Conservation (phyloP, 148 eudicot species). For the Suaeda aralocaspica region DNA sequence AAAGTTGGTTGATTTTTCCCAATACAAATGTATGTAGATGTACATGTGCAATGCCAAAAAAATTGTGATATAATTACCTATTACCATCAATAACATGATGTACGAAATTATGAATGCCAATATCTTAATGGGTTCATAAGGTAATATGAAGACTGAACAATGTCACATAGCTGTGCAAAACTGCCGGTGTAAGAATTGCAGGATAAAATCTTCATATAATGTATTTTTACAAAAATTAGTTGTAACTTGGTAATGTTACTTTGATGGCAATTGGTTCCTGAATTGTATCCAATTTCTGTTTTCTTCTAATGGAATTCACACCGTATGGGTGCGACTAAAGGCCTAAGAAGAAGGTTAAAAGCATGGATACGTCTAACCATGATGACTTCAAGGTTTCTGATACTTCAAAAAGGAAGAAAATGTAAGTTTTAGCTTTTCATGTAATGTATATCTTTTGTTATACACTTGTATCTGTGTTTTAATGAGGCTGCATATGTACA, state of each 20-base stretch:
- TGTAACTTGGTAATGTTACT: too few species aligned
- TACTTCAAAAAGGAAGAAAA: not conserved
- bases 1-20: not conserved
- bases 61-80: not conserved
- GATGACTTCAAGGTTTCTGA: not conserved
- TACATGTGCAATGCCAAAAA: not conserved
- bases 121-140: too few species aligned
- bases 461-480: not conserved
- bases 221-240: too few species aligned
- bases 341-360: slow-evolving; percentile 7
- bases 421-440: not conserved
- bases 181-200: too few species aligned
- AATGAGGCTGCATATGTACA: not conserved
- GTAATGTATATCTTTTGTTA: not conserved
- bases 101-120: too few species aligned
- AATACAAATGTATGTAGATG: not conserved
- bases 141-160: too few species aligned
- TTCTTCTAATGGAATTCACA: too few species aligned
- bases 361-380: not conserved
- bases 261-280: not conserved
- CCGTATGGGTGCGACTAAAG: not conserved
- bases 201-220: too few species aligned
- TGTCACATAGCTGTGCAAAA: too few species aligned
- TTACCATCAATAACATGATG: too few species aligned
- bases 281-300: not conserved